Base-by-base conservation (phyloP, 1,284 basidiomycete genomes). In the Serendipita sp. region DNA sequence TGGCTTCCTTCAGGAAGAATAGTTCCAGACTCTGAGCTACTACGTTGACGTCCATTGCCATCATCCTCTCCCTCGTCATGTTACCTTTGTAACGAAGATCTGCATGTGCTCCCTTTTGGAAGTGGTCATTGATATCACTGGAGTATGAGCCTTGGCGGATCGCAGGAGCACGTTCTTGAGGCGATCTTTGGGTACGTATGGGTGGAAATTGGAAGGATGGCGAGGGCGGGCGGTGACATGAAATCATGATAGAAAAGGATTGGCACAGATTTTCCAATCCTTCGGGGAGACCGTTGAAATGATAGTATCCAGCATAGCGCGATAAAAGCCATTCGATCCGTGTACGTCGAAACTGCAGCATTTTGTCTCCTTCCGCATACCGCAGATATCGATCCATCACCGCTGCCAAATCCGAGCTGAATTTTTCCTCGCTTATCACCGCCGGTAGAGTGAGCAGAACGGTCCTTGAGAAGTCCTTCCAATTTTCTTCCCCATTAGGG, bases 371-470 rank as follows among this genome's bases (percentile, higher is more conserved):
- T 0, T 82, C 79, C 0, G 85, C 85, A 42, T 73, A 77, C 45
- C 88, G 74, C 34, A 88, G 76, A 71, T 82, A 82, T 2, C 77
- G 76, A 67, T 81, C 83, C 22, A 65, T 84, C 83, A 29, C 87
- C 77, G 17, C 53, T 10, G 79, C 72, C 61, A 89, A 80, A 70
- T 89, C 87, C n/a, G 70, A 69, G 70, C 89, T 88, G 65, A 89
- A 87, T 61, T 76, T 78, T 3, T 71, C 67, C 10, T 75, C 76
- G 2, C 79, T 82, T 42, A 81, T 77, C 49, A 85, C 70, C 6
- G 73, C 70, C 1, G 88, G 87, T 17, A 88, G 68, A 62, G 76
- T 77, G 26, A 87, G 76, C 6, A 88, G 66, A 32, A 87, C 69
- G 1, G 81, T 75, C 0, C 79, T 78, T 1, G 84, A 80, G 66